A percentile compares a stretch with the other conserved stretches of the same genome.
Evolutionary conservation across 139 green algal species (phyloP).

Genomic region (Chlamydomonas urium): DNA sequence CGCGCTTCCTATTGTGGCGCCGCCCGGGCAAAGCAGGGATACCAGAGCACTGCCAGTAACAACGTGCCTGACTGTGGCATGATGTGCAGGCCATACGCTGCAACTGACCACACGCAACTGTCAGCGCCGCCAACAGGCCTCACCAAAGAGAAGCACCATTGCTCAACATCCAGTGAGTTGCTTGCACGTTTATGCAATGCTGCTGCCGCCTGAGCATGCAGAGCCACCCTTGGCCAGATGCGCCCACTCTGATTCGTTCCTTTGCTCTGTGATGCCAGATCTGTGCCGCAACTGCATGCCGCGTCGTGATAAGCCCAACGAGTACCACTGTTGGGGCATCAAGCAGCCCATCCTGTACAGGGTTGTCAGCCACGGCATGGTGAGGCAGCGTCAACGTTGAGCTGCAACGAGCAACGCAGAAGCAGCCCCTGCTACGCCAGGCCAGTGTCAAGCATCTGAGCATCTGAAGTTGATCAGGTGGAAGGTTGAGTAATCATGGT

Average conservation of each 20-base stretch:
- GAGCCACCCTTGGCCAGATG: too few relatives aligned
- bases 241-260: too few relatives aligned
- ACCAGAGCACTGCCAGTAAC: too few relatives aligned
- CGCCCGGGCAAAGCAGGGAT: too few relatives aligned
- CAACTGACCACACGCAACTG: background rate
- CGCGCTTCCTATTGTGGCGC: too few relatives aligned
- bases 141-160: conserved; percentile 20
- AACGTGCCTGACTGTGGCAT: background rate
- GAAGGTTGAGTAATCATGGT: background rate
- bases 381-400: background rate
- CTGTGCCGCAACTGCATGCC: conserved; percentile 59
- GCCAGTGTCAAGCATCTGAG: background rate
- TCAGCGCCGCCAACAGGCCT: background rate
- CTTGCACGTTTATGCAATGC: too few relatives aligned
- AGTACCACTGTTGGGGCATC: conserved; percentile 10
- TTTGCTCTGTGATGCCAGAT: too few relatives aligned
- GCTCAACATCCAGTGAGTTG: conserved; percentile 2
- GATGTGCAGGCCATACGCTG: conserved; percentile 1
- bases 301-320: background rate
- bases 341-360: conserved; percentile 1
- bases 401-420: background rate
- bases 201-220: too few relatives aligned
- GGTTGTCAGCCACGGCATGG: background rate
- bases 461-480: background rate
- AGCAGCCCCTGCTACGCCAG: background rate